phyloP scores from a whole-genome alignment of 208 protist genomes.

The Blechomonas ayalai region DNA sequence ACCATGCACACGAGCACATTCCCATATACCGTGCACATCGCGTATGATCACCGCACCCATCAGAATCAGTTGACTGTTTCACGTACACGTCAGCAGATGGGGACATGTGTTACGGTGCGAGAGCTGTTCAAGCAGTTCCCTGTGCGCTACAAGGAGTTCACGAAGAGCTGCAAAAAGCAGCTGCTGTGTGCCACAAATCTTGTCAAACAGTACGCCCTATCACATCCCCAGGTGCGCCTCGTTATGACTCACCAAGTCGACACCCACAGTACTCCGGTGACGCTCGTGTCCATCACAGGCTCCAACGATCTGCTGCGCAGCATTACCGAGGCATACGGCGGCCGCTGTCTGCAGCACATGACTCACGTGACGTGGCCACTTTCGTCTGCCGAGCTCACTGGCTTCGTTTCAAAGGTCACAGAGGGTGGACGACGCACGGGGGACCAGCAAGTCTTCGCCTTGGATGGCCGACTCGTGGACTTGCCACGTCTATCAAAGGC shows the following conservation, averaged over 20 bases:
- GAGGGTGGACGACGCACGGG: conserved; percentile 36
- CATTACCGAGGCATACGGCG: conserved; percentile 77
- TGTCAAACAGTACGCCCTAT: conserved; percentile 84
- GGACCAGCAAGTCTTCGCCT: conserved; percentile 68
- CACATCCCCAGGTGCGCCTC: conserved; percentile 64
- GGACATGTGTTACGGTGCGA: conserved; percentile 76
- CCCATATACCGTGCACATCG: conserved; percentile 24
- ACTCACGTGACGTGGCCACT: conserved; percentile 43
- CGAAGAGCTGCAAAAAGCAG: conserved; percentile 66
- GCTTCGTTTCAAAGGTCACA: conserved; percentile 55
- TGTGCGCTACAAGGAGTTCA: conserved; percentile 85
- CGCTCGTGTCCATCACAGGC: conserved; percentile 66
- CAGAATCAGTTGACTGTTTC: conserved; percentile 7
- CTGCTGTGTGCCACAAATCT: conserved; percentile 38
- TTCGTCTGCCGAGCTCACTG: conserved; percentile 44
- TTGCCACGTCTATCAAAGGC: conserved; percentile 58
- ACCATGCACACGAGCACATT: conserved; percentile 40
- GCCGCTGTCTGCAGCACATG: conserved; percentile 47
- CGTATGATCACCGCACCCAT: conserved; percentile 31
- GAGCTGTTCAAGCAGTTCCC: conserved; percentile 83
- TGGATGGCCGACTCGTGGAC: conserved; percentile 79
- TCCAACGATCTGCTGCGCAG: conserved; percentile 49
- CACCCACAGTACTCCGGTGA: conserved; percentile 25
- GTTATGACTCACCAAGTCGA: conserved; percentile 53
- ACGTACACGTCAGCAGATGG: conserved; percentile 21